phyloP scores from a whole-genome alignment of 768 basidiomycete species.

The Crucibulum laeve region DNA sequence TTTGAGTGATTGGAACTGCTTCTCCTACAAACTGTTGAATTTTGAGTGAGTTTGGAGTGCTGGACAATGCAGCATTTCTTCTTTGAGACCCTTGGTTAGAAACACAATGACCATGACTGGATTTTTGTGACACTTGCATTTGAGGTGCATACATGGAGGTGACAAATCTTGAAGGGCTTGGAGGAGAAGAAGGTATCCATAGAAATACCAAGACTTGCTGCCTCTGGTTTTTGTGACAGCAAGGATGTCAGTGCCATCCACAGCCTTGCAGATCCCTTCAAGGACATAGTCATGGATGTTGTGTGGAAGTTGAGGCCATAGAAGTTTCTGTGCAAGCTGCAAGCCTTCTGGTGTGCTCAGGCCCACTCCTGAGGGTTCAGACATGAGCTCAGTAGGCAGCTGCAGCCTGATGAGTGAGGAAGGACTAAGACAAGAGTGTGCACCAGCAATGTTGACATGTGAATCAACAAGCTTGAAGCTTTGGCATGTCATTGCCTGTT shows the following conservation, averaged over 20 bases:
- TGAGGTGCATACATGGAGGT: constrained; percentile 9
- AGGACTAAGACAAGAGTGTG: too few relatives aligned
- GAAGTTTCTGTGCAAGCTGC: neutral
- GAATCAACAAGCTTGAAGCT: too few relatives aligned
- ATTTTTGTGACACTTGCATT: constrained; percentile 10
- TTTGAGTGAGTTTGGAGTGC: neutral
- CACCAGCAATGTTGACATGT: too few relatives aligned
- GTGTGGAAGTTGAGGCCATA: constrained; percentile 7
- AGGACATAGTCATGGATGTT: constrained; percentile 17
- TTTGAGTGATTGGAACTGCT: constrained; percentile 2
- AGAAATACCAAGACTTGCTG: constrained; percentile 16
- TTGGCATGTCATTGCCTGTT: too few relatives aligned
- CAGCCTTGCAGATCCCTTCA: constrained; percentile 16
- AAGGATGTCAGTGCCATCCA: constrained; percentile 16
- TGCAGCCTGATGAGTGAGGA: too few relatives aligned
- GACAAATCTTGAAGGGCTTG: constrained; percentile 9
- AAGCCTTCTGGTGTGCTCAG: neutral
- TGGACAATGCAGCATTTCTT: constrained; percentile 14
- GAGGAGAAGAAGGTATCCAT: constrained; percentile 13
- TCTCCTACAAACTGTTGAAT: constrained; percentile 1
- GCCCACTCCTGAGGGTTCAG: neutral
- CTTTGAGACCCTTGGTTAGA: constrained; percentile 17
- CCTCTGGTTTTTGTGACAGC: constrained; percentile 12
- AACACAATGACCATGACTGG: constrained; percentile 18
- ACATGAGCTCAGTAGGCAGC: neutral